phyloP scores from a whole-genome alignment of 2,329 filamentous ascomycete species.

The Tolypocladium paradoxum region DNA sequence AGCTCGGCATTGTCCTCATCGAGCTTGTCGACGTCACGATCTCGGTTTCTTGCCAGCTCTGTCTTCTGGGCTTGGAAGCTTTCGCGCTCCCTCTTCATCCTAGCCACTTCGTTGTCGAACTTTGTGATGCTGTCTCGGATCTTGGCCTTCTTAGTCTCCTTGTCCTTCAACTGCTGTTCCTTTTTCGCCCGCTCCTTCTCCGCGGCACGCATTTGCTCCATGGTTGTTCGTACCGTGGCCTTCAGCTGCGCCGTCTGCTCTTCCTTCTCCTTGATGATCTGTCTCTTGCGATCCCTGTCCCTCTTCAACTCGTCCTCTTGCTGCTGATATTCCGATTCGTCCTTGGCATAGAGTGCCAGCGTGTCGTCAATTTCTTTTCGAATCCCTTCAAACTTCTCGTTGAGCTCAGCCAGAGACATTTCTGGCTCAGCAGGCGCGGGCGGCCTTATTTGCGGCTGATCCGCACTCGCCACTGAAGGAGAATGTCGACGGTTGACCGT shows the following conservation, averaged over 20 bases:
- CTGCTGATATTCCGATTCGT: slow-evolving; percentile 60
- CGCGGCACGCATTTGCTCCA: slow-evolving; percentile 69
- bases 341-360: slow-evolving; percentile 56
- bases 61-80: slow-evolving; percentile 43
- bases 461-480: slow-evolving; percentile 52
- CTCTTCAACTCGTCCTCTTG: slow-evolving; percentile 57
- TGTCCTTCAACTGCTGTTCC: slow-evolving; percentile 60
- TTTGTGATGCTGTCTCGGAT: slow-evolving; percentile 58
- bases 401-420: slow-evolving; percentile 65
- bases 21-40: slow-evolving; percentile 39
- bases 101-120: slow-evolving; percentile 53
- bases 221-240: slow-evolving; percentile 67
- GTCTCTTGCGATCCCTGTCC: slow-evolving; percentile 70
- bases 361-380: slow-evolving; percentile 77
- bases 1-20: slow-evolving; percentile 46
- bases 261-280: slow-evolving; percentile 77
- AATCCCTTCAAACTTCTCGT: slow-evolving; percentile 67
- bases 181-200: slow-evolving; percentile 71
- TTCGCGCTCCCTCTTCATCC: slow-evolving; percentile 46
- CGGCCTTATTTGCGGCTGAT: slow-evolving; percentile 36
- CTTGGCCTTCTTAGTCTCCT: slow-evolving; percentile 56
- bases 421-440: slow-evolving; percentile 43
- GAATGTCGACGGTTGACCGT: slow-evolving; percentile 68
- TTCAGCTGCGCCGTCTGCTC: slow-evolving; percentile 78
- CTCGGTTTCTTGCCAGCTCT: slow-evolving; percentile 38